phyloP scores from a whole-genome alignment of 1,139 yeast species.

The Wickerhamomyces sp. region DNA sequence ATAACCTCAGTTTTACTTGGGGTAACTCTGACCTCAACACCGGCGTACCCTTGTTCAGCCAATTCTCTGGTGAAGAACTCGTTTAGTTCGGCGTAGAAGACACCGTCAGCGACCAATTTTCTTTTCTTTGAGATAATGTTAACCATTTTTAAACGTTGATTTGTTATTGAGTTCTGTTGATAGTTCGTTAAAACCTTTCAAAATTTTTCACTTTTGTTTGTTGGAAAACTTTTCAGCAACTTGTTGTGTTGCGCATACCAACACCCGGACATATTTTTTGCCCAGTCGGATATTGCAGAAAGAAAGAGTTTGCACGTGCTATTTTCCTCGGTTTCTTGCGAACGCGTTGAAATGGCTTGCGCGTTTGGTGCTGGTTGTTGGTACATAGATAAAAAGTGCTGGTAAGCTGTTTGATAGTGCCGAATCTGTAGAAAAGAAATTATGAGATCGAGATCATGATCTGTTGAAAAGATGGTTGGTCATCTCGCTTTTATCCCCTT shows the following conservation, averaged over 20 bases:
- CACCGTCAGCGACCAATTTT: constrained; percentile 99
- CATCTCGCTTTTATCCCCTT: no score
- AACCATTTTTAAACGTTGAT: constrained; percentile 37
- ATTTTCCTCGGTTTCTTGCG: no score
- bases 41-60: constrained; percentile 99
- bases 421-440: no score
- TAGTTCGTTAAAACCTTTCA: constrained; percentile 1
- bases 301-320: no score
- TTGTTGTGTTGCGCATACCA: constrained; percentile 2
- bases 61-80: constrained; percentile 99
- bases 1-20: constrained; percentile 97
- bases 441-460: no score
- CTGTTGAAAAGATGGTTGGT: no score
- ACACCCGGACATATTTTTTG: constrained; percentile 8
- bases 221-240: constrained; percentile 1
- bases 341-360: no score
- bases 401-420: no score
- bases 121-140: constrained; percentile 77
- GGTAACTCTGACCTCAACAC: constrained; percentile 99
- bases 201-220: background rate
- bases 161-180: constrained; percentile 3
- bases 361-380: no score
- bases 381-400: no score
- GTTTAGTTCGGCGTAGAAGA: constrained; percentile 99
- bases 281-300: no score